Base-by-base conservation (phyloP, 306 rosid species). In the Senna siamea region DNA sequence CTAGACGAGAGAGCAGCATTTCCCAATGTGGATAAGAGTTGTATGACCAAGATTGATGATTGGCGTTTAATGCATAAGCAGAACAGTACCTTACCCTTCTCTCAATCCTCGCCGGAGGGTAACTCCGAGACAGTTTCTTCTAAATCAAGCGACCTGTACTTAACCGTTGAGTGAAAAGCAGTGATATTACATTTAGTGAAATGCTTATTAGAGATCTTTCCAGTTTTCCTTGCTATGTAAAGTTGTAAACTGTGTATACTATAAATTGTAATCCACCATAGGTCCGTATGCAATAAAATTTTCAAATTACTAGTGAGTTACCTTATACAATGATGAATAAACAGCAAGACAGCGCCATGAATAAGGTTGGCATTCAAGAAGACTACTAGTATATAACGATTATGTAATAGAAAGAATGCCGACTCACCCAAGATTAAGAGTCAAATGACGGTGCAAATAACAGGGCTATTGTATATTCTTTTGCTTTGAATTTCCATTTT, bases 41-140 rank as follows among this genome's bases (percentile, higher is more conserved):
- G 61, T 44, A 85, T 75, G 78, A 72, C 86, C 7, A 63, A 46
- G 70, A 80, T 91, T 34, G 97, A 91, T 53, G 89, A 86, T 48
- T 93, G 98, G 97, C 86, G 89, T 28, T 77, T 64, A 37, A 80
- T 76, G 74, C 82, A 85, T 75, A 86, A 75, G 80, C 75, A 51
- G 30, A 72, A 76, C 47, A 73, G 30, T 19, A 19, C 30, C 51
- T 74, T n/a, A 66, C 7, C 68, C 56, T 70, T 20, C 20, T 23
- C n/a, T 67, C 48, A 80, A 63, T 72, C 69, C 46, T 64, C 86
- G 20, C 23, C 75, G 10, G 79, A 81, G 74, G 37, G 47, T 65
- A 76, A 81, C 38, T 47, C 52, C 10, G 61, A 58, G 32, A 38
- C 15, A 46, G 6, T n/a, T 32, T 20, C 78, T 74, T 15, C 74